phyloP scores from a whole-genome alignment of 345 rosid species.

The Murraya paniculata region DNA sequence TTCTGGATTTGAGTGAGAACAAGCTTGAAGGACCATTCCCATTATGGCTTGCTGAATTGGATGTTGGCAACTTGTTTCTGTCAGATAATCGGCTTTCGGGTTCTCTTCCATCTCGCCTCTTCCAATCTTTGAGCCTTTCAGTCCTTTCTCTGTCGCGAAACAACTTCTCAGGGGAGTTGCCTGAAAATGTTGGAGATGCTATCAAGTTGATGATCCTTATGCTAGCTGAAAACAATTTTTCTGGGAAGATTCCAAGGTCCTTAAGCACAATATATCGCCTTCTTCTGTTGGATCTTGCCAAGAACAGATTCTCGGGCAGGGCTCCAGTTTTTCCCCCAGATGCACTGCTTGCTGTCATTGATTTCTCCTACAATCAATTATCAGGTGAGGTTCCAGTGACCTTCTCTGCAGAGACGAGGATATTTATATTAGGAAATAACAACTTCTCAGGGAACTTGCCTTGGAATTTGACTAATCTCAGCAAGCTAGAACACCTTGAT shows the following conservation, averaged over 20 bases:
- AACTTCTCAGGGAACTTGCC: constrained; percentile 30
- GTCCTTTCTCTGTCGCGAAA: constrained; percentile 38
- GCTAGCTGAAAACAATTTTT: constrained; percentile 30
- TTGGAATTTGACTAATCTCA: constrained; percentile 22
- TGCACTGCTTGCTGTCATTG: constrained; percentile 21
- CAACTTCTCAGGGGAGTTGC: constrained; percentile 40
- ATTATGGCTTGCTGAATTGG: constrained; percentile 36
- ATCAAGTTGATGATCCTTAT: constrained; percentile 18
- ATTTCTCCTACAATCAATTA: constrained; percentile 32
- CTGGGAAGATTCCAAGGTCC: constrained; percentile 32
- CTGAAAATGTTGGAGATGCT: constrained; percentile 32
- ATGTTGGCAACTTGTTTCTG: constrained; percentile 18
- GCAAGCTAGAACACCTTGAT: constrained; percentile 31
- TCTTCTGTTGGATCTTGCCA: constrained; percentile 27
- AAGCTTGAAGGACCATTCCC: constrained; percentile 39
- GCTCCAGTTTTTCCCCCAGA: constrained; percentile 24
- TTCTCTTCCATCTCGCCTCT: constrained; percentile 35
- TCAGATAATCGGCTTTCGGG: constrained; percentile 48
- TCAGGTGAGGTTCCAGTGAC: constrained; percentile 31
- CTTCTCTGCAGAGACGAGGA: constrained; percentile 21
- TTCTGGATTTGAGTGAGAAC: constrained; percentile 43
- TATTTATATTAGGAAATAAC: constrained; percentile 26
- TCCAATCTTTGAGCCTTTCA: constrained; percentile 21
- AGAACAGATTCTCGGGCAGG: constrained; percentile 30
- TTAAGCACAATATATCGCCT: constrained; percentile 29